These are phyloP conservation scores for Orbilia javanica DNA, from an alignment of 2,329 filamentous ascomycete species.

Conservation along the genomic window DNA sequence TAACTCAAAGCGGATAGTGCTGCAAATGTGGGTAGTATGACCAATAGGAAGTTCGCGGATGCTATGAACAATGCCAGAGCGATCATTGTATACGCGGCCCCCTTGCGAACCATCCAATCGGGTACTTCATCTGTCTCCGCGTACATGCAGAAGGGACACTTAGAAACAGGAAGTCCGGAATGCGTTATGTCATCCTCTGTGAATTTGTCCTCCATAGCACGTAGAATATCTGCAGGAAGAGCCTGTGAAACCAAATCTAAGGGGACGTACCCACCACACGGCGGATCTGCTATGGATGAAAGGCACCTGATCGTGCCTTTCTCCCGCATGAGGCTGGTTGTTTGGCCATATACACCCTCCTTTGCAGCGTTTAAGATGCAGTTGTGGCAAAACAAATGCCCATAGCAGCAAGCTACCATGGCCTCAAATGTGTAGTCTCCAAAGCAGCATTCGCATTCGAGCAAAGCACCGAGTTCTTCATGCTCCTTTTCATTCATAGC, in stretches of 20 bases:
- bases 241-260: slow-evolving; percentile 78
- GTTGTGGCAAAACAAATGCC: slow-evolving; percentile 81
- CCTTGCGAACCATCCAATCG: slow-evolving; percentile 69
- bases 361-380: slow-evolving; percentile 85
- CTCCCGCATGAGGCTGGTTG: slow-evolving; percentile 83
- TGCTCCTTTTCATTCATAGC: slow-evolving; percentile 69
- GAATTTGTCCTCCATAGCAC: slow-evolving; percentile 82
- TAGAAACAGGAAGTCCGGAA: slow-evolving; percentile 79
- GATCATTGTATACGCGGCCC: slow-evolving; percentile 71
- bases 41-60: slow-evolving; percentile 58
- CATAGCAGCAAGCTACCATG: slow-evolving; percentile 77
- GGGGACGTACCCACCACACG: slow-evolving; percentile 80
- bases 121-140: slow-evolving; percentile 87
- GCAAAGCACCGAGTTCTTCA: slow-evolving; percentile 67
- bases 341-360: slow-evolving; percentile 92
- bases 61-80: slow-evolving; percentile 69
- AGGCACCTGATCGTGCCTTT: slow-evolving; percentile 83
- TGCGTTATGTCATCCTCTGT: slow-evolving; percentile 81
- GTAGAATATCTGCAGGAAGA: slow-evolving; percentile 78
- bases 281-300: slow-evolving; percentile 76
- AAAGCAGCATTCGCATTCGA: slow-evolving; percentile 85
- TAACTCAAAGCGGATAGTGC: slow-evolving; percentile 31
- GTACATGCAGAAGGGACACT: slow-evolving; percentile 91
- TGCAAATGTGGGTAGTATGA: slow-evolving; percentile 14
- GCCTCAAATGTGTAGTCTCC: slow-evolving; percentile 78